These are phyloP conservation scores for Boechera stricta DNA, from an alignment of 345 rosid species.

Conservation along the genomic window DNA sequence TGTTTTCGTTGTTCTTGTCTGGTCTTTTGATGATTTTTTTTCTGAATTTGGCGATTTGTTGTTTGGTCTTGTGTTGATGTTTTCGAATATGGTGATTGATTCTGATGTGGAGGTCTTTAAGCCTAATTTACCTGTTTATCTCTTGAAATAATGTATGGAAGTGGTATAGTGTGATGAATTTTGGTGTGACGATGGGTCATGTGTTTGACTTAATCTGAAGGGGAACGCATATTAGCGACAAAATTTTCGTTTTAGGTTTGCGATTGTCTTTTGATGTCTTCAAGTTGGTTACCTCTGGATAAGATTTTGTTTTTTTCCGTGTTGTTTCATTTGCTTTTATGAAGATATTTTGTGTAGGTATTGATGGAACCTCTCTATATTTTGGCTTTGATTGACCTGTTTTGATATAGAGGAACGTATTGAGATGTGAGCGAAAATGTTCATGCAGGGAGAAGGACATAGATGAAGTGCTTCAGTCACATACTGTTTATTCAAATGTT, in stretches of 20 bases:
- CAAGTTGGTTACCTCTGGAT: not conserved
- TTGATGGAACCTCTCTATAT: not conserved
- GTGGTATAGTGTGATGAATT: not conserved
- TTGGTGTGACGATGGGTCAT: not conserved
- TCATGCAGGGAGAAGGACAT: constrained; percentile 83
- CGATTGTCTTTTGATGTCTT: not conserved
- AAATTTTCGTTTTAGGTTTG: constrained; percentile 3
- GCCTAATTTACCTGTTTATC: not conserved
- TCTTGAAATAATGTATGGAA: not conserved
- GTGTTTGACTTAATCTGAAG: constrained; percentile 17
- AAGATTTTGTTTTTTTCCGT: not conserved
- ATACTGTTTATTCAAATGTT: constrained; percentile 86
- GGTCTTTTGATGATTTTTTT: not conserved
- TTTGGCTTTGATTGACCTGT: not conserved
- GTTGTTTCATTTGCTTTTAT: not conserved
- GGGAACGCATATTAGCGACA: not conserved
- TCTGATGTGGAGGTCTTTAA: not conserved
- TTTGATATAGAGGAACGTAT: not conserved
- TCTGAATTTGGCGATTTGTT: not conserved
- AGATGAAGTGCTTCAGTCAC: constrained; percentile 96
- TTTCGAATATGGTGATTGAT: not conserved
- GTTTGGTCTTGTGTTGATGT: no score
- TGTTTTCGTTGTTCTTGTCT: not conserved
- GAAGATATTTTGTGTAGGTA: not conserved
- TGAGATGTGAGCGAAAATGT: not conserved